phyloP scores from a whole-genome alignment of 495 filamentous ascomycete species.

The Penicillium tannophilum region DNA sequence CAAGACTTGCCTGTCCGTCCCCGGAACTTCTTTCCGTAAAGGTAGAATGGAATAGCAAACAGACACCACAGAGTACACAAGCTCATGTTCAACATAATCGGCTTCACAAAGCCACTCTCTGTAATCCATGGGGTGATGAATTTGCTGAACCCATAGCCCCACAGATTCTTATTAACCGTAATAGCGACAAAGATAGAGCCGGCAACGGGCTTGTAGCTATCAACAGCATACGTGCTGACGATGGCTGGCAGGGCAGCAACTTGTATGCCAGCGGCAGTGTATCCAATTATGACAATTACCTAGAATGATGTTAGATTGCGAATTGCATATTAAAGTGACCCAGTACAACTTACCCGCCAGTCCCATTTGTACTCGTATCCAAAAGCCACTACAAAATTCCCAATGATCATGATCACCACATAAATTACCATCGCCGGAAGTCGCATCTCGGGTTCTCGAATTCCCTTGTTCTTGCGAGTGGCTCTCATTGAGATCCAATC shows the following conservation, averaged over 20 bases:
- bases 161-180: conserved; percentile 63
- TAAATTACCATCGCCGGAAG: conserved; percentile 63
- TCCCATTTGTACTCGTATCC: conserved; percentile 59
- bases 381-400: conserved; percentile 62
- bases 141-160: conserved; percentile 56
- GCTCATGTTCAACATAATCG: conserved; percentile 57
- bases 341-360: conserved; percentile 45
- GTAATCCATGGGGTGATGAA: conserved; percentile 47
- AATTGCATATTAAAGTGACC: neutral
- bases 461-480: conserved; percentile 60
- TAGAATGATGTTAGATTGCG: conserved; percentile 6
- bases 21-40: conserved; percentile 57
- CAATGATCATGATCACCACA: conserved; percentile 57
- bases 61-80: conserved; percentile 55
- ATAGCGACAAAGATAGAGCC: conserved; percentile 63
- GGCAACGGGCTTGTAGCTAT: conserved; percentile 63
- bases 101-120: conserved; percentile 39
- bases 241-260: conserved; percentile 59
- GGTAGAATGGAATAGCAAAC: conserved; percentile 57
- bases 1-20: conserved; percentile 55
- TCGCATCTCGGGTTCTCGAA: conserved; percentile 73
- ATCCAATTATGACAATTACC: conserved; percentile 53
- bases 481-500: conserved; percentile 61
- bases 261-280: conserved; percentile 57
- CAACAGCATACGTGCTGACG: conserved; percentile 53